These are phyloP conservation scores for Casuarina equisetifolia DNA, from an alignment of 306 rosid genomes.

Conservation along the genomic window DNA sequence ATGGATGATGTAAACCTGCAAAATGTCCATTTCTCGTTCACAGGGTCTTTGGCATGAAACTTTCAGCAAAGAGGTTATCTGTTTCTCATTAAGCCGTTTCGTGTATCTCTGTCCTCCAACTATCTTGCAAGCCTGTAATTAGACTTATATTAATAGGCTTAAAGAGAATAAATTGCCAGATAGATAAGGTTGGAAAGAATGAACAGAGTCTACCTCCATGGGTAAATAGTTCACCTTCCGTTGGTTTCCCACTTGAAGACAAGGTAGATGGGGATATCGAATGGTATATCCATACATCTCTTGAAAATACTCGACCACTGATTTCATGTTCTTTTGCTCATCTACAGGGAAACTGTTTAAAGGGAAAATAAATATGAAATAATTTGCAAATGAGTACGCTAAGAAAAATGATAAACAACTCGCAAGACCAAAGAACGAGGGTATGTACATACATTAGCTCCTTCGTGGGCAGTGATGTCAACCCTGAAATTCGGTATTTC, in stretches of 20 bases:
- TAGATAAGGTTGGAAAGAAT: slow-evolving; percentile 1
- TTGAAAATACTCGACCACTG: slow-evolving; percentile 50
- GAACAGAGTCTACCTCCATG: slow-evolving; percentile 38
- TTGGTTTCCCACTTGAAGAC: slow-evolving; percentile 52
- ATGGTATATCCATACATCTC: slow-evolving; percentile 50
- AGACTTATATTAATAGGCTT: slow-evolving; percentile 9
- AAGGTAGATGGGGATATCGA: slow-evolving; percentile 44
- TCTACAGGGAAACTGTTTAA: slow-evolving; percentile 43
- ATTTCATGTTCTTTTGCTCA: slow-evolving; percentile 55
- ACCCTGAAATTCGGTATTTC: slow-evolving; percentile 48
- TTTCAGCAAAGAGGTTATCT: slow-evolving; percentile 47
- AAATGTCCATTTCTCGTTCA: slow-evolving; percentile 46
- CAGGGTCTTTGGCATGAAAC: slow-evolving; percentile 54
- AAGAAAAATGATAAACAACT: neutral
- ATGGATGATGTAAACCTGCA: slow-evolving; percentile 25
- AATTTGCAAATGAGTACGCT: neutral
- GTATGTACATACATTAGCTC: slow-evolving; percentile 36
- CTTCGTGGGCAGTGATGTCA: slow-evolving; percentile 50
- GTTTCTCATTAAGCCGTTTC: slow-evolving; percentile 46
- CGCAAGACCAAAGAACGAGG: slow-evolving; percentile 14
- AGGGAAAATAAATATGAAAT: slow-evolving; percentile 12
- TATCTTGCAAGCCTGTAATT: slow-evolving; percentile 46
- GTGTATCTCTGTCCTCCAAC: slow-evolving; percentile 53
- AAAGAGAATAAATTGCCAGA: neutral
- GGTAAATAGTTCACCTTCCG: slow-evolving; percentile 51